phyloP scores from a whole-genome alignment of 306 rosid genomes.

The Cucurbita argyrosperma region DNA sequence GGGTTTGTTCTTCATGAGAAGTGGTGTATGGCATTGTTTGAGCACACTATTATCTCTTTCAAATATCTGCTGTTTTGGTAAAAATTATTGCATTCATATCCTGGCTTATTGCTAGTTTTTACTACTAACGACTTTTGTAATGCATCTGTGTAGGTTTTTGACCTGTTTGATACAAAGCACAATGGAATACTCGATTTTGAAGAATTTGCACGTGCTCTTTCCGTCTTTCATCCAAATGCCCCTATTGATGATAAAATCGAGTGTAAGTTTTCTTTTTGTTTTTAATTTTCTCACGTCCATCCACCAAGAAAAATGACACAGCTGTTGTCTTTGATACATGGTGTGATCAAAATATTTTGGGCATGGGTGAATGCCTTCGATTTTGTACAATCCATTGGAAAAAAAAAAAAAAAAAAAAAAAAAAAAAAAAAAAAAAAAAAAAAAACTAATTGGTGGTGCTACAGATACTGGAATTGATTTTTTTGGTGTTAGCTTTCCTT shows the following conservation, averaged over 20 bases:
- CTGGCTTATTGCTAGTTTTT: neutral
- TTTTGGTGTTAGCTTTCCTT: neutral
- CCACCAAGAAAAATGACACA: neutral
- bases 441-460: neutral
- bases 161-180: conserved; percentile 55
- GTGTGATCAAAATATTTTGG: neutral
- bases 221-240: conserved; percentile 80
- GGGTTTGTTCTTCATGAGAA: neutral
- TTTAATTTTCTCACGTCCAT: conserved; percentile 5
- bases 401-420: neutral
- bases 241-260: conserved; percentile 56
- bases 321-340: neutral
- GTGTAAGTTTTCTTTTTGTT: conserved; percentile 30
- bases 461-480: neutral
- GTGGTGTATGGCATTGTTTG: neutral
- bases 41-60: neutral
- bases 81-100: too few species aligned
- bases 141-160: conserved; percentile 54
- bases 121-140: conserved; percentile 5
- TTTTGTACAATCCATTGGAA: neutral
- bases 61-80: neutral
- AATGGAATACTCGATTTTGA: conserved; percentile 57
- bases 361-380: neutral
- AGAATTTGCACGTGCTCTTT: conserved; percentile 71
- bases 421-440: neutral